phyloP scores from a whole-genome alignment of 768 basidiomycete genomes.

The Pluteus cervinus region DNA sequence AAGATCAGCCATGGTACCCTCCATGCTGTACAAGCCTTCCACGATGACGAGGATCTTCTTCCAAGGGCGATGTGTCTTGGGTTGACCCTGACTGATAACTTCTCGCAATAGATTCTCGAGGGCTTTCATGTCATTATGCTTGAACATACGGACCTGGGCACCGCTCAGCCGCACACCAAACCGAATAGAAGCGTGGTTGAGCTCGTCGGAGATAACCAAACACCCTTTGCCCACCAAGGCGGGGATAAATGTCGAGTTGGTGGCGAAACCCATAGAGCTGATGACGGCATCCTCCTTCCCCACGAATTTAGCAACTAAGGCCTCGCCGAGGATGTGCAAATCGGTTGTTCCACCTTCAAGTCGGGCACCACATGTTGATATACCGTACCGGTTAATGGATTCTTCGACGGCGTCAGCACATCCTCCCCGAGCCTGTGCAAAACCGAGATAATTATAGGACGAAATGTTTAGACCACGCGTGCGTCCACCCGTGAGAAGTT shows the following conservation, averaged over 20 bases:
- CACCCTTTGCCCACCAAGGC: constrained; percentile 88
- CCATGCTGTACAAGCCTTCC: constrained; percentile 97
- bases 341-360: constrained; percentile 85
- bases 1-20: constrained; percentile 88
- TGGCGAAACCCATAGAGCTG: constrained; percentile 95
- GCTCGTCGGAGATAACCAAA: constrained; percentile 93
- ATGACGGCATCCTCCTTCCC: constrained; percentile 89
- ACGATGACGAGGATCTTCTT: constrained; percentile 95
- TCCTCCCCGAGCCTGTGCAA: constrained; percentile 87
- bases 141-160: constrained; percentile 88
- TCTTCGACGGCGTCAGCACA: constrained; percentile 95
- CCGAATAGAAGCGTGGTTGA: constrained; percentile 94
- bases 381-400: constrained; percentile 72
- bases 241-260: constrained; percentile 90
- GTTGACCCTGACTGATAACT: constrained; percentile 94
- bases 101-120: constrained; percentile 81
- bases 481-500: constrained; percentile 67
- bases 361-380: constrained; percentile 70
- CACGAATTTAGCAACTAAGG: constrained; percentile 83
- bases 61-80: constrained; percentile 98
- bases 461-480: constrained; percentile 95
- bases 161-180: constrained; percentile 88
- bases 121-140: constrained; percentile 90
- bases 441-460: constrained; percentile 99
- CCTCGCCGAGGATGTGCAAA: constrained; percentile 74